Conservation (phyloP, 345 rosid genomes). For the Eucalyptus curtisii region DNA sequence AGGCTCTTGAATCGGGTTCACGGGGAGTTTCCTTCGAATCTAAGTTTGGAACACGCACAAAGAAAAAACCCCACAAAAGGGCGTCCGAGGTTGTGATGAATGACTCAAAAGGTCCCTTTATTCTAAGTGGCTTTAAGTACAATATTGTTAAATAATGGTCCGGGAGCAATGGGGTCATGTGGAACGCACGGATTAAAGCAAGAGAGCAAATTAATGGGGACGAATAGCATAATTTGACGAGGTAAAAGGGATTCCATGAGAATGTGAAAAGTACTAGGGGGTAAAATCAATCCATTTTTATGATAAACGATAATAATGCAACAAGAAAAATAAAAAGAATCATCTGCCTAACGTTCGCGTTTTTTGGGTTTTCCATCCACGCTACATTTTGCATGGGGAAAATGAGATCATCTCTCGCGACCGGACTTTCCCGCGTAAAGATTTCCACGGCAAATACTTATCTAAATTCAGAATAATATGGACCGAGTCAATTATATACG, state of each 20-base stretch:
- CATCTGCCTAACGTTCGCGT: fast-evolving
- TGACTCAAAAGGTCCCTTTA: neutral
- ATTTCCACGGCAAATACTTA: fast-evolving
- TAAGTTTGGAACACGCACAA: fast-evolving
- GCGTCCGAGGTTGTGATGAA: neutral
- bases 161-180: fast-evolving
- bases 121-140: neutral
- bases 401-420: neutral
- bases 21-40: neutral
- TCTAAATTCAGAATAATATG: fast-evolving
- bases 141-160: fast-evolving
- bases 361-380: neutral
- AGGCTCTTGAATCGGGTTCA: neutral
- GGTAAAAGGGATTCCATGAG: neutral
- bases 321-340: fast-evolving
- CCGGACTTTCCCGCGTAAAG: fast-evolving
- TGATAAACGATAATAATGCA: neutral
- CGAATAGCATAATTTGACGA: fast-evolving
- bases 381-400: fast-evolving
- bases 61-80: fast-evolving
- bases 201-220: neutral
- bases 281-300: neutral
- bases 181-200: fast-evolving
- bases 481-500: fast-evolving
- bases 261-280: neutral